These are phyloP conservation scores for Saururus chinensis DNA, from an alignment of 164 flowering plant species.

Conservation along the genomic window DNA sequence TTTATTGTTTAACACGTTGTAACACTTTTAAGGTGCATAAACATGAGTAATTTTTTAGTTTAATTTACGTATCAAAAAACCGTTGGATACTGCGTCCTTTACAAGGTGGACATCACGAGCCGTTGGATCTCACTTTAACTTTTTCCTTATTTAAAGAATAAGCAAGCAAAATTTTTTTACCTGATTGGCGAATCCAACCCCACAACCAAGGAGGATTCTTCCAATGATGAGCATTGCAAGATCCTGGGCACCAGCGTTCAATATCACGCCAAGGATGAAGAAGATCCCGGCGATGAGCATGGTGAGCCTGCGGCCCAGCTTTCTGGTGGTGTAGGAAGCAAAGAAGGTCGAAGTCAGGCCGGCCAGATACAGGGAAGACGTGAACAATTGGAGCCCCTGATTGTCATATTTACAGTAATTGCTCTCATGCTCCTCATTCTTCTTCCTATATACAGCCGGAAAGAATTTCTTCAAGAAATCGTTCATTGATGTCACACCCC, in stretches of 20 bases:
- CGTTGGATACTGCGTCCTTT: too few relatives aligned
- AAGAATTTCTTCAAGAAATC: conserved; percentile 55
- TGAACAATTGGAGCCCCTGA: conserved; percentile 51
- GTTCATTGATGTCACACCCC: conserved; percentile 69
- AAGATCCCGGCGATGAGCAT: conserved; percentile 37
- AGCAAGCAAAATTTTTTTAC: too few relatives aligned
- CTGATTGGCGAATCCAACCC: conserved; percentile 66
- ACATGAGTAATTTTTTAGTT: too few relatives aligned
- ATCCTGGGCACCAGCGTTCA: conserved; percentile 19
- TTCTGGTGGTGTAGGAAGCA: conserved; percentile 35
- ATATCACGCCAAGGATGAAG: conserved; percentile 31
- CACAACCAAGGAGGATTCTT: conserved; percentile 47
- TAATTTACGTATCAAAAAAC: too few relatives aligned
- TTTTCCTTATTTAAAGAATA: too few relatives aligned
- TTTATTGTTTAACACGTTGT: too few relatives aligned
- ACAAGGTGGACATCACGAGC: too few relatives aligned
- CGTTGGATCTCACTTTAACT: too few relatives aligned
- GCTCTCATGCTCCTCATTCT: conserved; percentile 24
- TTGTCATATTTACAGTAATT: conserved; percentile 62
- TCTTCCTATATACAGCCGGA: conserved; percentile 26
- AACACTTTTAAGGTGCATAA: too few relatives aligned
- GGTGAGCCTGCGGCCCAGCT: conserved; percentile 35
- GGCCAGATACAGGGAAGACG: conserved; percentile 65
- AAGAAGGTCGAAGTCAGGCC: conserved; percentile 46
- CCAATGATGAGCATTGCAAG: conserved; percentile 39